Conservation (phyloP, 257 asterid species). For the Nicotiana sylvestris region DNA sequence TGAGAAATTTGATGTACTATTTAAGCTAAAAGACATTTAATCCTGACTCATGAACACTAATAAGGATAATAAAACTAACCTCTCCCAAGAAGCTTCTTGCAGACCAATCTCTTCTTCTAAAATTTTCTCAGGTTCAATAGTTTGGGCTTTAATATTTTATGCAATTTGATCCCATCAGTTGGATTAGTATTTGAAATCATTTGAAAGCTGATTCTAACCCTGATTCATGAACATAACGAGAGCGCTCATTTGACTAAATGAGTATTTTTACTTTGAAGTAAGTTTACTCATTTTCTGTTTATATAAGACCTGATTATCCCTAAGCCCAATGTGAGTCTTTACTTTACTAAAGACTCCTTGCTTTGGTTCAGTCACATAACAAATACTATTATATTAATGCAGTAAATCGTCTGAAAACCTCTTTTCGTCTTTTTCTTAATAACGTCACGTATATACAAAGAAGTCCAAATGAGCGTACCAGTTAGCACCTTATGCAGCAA, state of each 20-base stretch:
- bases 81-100: too few species aligned
- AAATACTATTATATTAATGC: not conserved
- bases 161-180: too few species aligned
- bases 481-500: not conserved
- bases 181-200: too few species aligned
- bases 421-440: too few species aligned
- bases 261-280: not conserved
- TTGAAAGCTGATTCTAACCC: too few species aligned
- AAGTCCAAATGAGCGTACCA: not conserved
- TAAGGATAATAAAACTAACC: too few species aligned
- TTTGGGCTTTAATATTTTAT: too few species aligned
- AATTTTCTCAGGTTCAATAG: too few species aligned
- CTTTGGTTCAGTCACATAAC: not conserved
- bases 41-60: not conserved
- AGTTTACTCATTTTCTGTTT: not conserved
- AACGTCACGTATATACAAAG: not conserved
- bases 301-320: too few species aligned
- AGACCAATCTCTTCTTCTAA: too few species aligned
- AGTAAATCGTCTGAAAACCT: not conserved
- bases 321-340: not conserved
- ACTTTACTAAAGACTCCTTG: not conserved
- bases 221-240: not conserved
- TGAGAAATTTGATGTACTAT: not conserved
- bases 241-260: not conserved
- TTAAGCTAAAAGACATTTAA: not conserved